phyloP scores from a whole-genome alignment of 495 filamentous ascomycete genomes.

The Penicillium diatomitis region DNA sequence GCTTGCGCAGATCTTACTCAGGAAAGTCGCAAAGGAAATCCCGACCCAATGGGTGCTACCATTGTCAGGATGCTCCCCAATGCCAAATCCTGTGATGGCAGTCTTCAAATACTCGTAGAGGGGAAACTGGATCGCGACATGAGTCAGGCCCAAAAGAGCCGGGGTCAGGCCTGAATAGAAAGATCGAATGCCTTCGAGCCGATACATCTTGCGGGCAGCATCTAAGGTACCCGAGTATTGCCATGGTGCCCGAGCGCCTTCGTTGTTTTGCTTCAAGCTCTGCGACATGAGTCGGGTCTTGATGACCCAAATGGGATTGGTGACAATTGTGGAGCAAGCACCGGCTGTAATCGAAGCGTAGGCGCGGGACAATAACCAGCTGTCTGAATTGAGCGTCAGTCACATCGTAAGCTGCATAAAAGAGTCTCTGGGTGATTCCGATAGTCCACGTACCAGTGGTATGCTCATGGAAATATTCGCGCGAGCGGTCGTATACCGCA shows the following conservation, averaged over 20 bases:
- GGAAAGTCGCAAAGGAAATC: constrained; percentile 77
- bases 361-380: constrained; percentile 52
- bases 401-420: neutral
- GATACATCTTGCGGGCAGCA: constrained; percentile 92
- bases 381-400: constrained; percentile 30
- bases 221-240: constrained; percentile 82
- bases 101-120: constrained; percentile 90
- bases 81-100: constrained; percentile 77
- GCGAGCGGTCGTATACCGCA: constrained; percentile 84
- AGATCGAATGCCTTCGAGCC: constrained; percentile 70
- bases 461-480: constrained; percentile 57
- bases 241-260: constrained; percentile 65
- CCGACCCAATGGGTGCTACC: constrained; percentile 59
- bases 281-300: constrained; percentile 98
- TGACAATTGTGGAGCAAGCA: constrained; percentile 83
- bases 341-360: constrained; percentile 83
- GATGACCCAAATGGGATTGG: constrained; percentile 99
- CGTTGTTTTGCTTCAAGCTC: constrained; percentile 37
- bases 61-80: constrained; percentile 58
- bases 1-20: constrained; percentile 91
- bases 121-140: constrained; percentile 97
- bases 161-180: constrained; percentile 96
- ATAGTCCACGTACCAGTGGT: constrained; percentile 38
- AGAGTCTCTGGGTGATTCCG: constrained; percentile 13
- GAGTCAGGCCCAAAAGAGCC: constrained; percentile 82